phyloP scores from a whole-genome alignment of 1,284 basidiomycete genomes.

The Fomitopsis betulina region DNA sequence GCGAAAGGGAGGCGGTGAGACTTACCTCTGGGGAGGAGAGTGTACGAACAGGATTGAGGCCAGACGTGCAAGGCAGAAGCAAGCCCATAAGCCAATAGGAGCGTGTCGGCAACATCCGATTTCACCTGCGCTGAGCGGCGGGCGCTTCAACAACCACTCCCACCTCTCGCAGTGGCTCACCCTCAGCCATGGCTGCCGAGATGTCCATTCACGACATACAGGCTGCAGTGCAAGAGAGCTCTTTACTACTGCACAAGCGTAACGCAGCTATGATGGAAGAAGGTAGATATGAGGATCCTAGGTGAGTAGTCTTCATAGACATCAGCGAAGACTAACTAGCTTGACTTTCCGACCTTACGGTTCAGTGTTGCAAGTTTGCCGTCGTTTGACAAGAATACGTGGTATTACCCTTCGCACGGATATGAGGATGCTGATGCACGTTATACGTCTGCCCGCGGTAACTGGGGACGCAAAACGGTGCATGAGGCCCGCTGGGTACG shows the following conservation, averaged over 20 bases:
- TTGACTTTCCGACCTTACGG: neutral
- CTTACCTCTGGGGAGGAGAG: conserved; percentile 9
- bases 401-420: conserved; percentile 74
- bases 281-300: conserved; percentile 26
- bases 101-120: conserved; percentile 6
- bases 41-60: conserved; percentile 2
- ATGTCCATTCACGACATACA: conserved; percentile 12
- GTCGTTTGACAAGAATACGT: conserved; percentile 66
- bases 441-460: conserved; percentile 48
- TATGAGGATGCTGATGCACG: conserved; percentile 51
- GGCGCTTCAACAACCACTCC: neutral
- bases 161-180: neutral
- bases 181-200: conserved; percentile 12
- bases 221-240: conserved; percentile 24
- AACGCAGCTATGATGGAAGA: conserved; percentile 23
- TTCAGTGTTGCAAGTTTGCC: conserved; percentile 34
- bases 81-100: conserved; percentile 8
- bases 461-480: conserved; percentile 74
- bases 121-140: neutral
- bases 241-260: conserved; percentile 22
- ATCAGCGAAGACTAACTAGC: neutral
- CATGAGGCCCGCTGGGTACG: conserved; percentile 72
- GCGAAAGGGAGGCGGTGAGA: neutral
- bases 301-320: conserved; percentile 12
- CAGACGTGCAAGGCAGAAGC: conserved; percentile 1